Evolutionary conservation across 2,329 filamentous ascomycete genomes (phyloP), one percentile per base, ranked within the genome.

Genomic region (Aspergillus puulaauensis): DNA sequence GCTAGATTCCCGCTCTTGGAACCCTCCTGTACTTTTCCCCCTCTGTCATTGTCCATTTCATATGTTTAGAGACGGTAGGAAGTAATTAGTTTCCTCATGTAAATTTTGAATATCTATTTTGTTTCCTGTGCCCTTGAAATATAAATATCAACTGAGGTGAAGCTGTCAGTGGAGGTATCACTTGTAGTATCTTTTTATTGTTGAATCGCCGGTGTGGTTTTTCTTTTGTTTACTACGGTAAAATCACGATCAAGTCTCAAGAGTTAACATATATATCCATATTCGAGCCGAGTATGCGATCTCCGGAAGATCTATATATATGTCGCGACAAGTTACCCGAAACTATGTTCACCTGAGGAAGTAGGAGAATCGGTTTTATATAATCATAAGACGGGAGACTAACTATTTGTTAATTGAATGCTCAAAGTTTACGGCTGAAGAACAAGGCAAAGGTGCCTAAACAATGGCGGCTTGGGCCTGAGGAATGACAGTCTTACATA

Each of bases 31-130:
- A 65, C 66, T 68, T 69, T 66, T 51, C 45, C 35, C 9, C 9
- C 9, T 31, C 47, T 54, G 54, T 52, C 35, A 27, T 57, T 60
- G 54, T 52, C 49, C 49, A 57, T 58, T 61, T 57, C 56, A 60
- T 64, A 45, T 61, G 66, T 65, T 71, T 73, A 72, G 70, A 73
- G 67, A 66, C 65, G 65, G 62, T 70, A 61, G 64, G 68, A 68
- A 70, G 67, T 71, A 70, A 68, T 70, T 69, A 69, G 62, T 66
- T 70, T 63, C 64, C 62, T 54, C 67, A 65, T 73, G 68, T 63
- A 65, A 65, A 65, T 66, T 62, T 60, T 55, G 52, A 56, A 52
- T 35, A 15, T 27, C 24, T 39, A 24, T n/a, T 49, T 39, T 40
- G 21, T 19, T 45, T 31, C 24, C 23, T 37, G 12, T 39, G 6